Conservation (phyloP, 768 basidiomycete species). For the Leucocoprinus leucothites region DNA sequence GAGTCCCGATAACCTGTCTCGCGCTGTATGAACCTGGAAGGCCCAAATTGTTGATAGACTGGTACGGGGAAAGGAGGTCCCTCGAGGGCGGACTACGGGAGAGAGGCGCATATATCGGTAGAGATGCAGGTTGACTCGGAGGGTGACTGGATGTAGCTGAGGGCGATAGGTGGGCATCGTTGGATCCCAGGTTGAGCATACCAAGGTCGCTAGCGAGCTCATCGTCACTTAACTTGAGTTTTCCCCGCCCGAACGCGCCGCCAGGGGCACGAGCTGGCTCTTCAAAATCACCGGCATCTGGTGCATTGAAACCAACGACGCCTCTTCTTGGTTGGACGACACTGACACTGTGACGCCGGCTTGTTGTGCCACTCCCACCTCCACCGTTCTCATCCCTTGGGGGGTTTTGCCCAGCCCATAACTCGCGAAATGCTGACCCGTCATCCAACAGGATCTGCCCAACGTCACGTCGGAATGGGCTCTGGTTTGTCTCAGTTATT, state of each 20-base stretch:
- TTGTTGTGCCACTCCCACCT: conserved; percentile 76
- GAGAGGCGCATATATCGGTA: conserved; percentile 72
- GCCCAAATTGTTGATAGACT: conserved; percentile 53
- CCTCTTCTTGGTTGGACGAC: conserved; percentile 73
- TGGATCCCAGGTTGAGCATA: conserved; percentile 52
- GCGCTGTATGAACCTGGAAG: conserved; percentile 49
- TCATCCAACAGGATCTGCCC: conserved; percentile 76
- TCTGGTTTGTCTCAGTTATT: conserved; percentile 67
- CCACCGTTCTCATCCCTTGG: conserved; percentile 61
- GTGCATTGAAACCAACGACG: conserved; percentile 66
- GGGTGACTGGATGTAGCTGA: conserved; percentile 40
- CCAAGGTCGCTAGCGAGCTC: conserved; percentile 75
- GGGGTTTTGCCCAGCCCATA: conserved; percentile 71
- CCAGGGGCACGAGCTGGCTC: conserved; percentile 30
- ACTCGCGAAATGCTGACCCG: conserved; percentile 64
- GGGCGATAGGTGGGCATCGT: conserved; percentile 33
- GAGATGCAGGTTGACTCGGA: conserved; percentile 68
- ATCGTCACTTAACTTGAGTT: conserved; percentile 72
- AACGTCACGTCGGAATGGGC: conserved; percentile 83
- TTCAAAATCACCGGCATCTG: conserved; percentile 39
- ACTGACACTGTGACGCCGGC: conserved; percentile 78
- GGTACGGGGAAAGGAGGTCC: conserved; percentile 53
- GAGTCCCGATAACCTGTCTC: conserved; percentile 53
- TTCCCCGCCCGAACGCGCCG: conserved; percentile 43
- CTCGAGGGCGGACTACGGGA: conserved; percentile 59